Percentiles rank a stretch among this genome's conserved stretches.
Evolutionary conservation across 305 asterid genomes (phyloP).

Genomic region (Rubia tinctorum): DNA sequence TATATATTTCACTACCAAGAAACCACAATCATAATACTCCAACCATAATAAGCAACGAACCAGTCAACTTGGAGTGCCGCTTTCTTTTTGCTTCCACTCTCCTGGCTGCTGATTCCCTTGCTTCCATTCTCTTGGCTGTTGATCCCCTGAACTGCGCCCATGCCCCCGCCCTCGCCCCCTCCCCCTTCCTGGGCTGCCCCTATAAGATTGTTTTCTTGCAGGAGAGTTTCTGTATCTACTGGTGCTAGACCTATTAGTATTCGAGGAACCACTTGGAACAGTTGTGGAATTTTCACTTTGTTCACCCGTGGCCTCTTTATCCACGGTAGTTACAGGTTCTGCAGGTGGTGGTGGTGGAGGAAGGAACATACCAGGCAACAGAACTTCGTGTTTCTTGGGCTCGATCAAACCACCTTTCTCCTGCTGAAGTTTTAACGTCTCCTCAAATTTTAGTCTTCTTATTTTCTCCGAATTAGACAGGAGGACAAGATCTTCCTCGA

Average conservation of each 20-base stretch:
- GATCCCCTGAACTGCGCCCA: slow-evolving; percentile 43
- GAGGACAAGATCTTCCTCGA: slow-evolving; percentile 37
- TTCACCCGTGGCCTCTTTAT: slow-evolving; percentile 24
- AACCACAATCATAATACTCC: not conserved
- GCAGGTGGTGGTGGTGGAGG: slow-evolving; percentile 49
- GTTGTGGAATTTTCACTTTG: slow-evolving; percentile 28
- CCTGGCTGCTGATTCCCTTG: not conserved
- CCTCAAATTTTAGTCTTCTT: slow-evolving; percentile 66
- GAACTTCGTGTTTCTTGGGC: slow-evolving; percentile 59
- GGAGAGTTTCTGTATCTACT: slow-evolving; percentile 42
- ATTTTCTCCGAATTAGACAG: slow-evolving; percentile 56
- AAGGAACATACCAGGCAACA: slow-evolving; percentile 82
- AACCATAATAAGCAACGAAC: not conserved
- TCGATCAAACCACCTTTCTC: slow-evolving; percentile 85
- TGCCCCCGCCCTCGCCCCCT: slow-evolving; percentile 10
- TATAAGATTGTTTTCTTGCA: slow-evolving; percentile 33
- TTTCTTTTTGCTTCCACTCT: slow-evolving; percentile 27
- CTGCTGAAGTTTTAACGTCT: slow-evolving; percentile 62
- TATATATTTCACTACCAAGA: not conserved
- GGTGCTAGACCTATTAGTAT: slow-evolving; percentile 31
- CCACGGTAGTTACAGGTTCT: slow-evolving; percentile 35
- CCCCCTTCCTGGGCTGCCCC: not conserved
- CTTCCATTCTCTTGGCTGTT: not conserved
- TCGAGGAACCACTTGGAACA: slow-evolving; percentile 37
- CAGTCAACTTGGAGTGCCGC: slow-evolving; percentile 25